A percentile compares a stretch with the other conserved stretches of the same genome.
Evolutionary conservation across 1,284 basidiomycete genomes (phyloP).

Genomic region (Rhodotorula sp.): DNA sequence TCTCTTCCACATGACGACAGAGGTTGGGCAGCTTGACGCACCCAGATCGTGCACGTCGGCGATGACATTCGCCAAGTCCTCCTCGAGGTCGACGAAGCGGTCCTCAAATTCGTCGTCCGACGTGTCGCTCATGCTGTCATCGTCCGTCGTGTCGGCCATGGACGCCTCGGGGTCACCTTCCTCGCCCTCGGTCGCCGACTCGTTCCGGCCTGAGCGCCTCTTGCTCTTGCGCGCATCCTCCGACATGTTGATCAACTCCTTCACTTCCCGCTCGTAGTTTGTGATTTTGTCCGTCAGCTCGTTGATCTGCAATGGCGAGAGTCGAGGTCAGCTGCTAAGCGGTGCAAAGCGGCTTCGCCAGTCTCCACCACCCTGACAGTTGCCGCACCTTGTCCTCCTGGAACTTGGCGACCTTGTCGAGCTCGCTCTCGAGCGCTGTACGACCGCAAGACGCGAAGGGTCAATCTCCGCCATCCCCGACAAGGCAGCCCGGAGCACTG

Average conservation of each 20-base stretch:
- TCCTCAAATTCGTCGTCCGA: slow-evolving; percentile 69
- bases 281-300: slow-evolving; percentile 79
- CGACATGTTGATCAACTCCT: slow-evolving; percentile 62
- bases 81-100: slow-evolving; percentile 84
- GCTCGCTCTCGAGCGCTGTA: slow-evolving; percentile 70
- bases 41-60: slow-evolving; percentile 98
- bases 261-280: slow-evolving; percentile 75
- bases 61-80: slow-evolving; percentile 91
- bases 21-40: slow-evolving; percentile 57
- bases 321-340: background rate
- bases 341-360: too few species aligned
- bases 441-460: background rate
- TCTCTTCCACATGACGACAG: too few species aligned
- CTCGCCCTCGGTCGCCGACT: slow-evolving; percentile 43
- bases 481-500: background rate
- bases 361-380: too few species aligned
- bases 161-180: slow-evolving; percentile 46
- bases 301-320: slow-evolving; percentile 61
- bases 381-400: slow-evolving; percentile 78
- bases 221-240: slow-evolving; percentile 5
- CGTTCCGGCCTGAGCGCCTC: background rate
- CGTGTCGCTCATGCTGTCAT: slow-evolving; percentile 58
- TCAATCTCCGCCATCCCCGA: background rate
- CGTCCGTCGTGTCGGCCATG: slow-evolving; percentile 51
- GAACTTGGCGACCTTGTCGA: slow-evolving; percentile 95